Base-by-base conservation (phyloP, 2,329 filamentous ascomycete genomes). In the Claviceps monticola region DNA sequence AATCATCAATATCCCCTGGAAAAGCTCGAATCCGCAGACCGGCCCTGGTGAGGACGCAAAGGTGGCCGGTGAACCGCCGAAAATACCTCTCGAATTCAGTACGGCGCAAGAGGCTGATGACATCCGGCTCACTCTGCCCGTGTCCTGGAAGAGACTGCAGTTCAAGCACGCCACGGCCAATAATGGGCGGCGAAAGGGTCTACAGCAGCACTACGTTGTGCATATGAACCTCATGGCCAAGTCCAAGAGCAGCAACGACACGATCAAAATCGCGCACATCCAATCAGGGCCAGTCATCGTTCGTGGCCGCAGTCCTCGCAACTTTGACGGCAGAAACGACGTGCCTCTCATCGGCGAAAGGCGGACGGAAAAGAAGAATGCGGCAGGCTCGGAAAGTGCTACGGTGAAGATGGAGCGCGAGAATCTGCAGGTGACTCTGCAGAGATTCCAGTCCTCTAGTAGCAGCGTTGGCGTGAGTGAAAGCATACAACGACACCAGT, bases 121-220 rank as follows among this genome's bases (percentile, higher is more conserved):
- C 1, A 82, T 86, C 52, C 84, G 82, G 52, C 82, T 91, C 8
- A 86, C 81, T 41, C 80, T 95, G 53, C 86, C 89, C 1, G 83
- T 96, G 50, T 84, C 88, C 37, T 97, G 91, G 91, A 96, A 95
- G 67, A 76, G 91, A 51, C 70, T 97, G 53, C 91, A 97, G 66
- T 97, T 97, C 67, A 87, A 95, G 61, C 93, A 95, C 59, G 91
- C 91, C 2, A 97, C 91, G 0, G 91, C 91, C 49, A 97, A 97
- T 66, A 97, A 97, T 63, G 91, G 91, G 13, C 80, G 91, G 51
- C 79, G 91, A 58, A 96, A 96, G 68, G 91, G 95, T 57, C 72
- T 96, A 46, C 91, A 97, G 64, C 91, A 97, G 66, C 90, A 96
- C 66, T 97, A 96, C 64, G 78, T 94, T 1, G 86, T 97, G 47